Evolutionary conservation across 768 basidiomycete species (phyloP), one percentile per base, ranked within the genome.

Genomic region (Gloeostereum incarnatum): DNA sequence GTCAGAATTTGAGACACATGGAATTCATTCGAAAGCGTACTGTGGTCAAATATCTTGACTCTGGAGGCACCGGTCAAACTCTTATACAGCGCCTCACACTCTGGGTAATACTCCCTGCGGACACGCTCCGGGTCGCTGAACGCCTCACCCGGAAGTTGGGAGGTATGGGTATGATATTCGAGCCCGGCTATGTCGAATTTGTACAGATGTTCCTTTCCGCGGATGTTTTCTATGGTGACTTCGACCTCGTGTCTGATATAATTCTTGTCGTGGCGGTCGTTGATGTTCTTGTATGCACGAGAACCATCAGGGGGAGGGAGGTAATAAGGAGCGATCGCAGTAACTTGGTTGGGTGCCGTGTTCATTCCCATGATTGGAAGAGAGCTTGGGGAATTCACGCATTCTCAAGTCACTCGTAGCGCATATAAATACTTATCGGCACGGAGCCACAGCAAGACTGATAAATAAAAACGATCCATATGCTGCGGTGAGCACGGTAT

Each of bases 161-260:
- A n/a, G n/a, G n/a, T 49, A n/a, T 44, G 31, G 8, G 18, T 8
- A 23, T 34, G 58, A 44, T 57, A 73, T 46, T 70, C 66, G 55
- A 75, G 78, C 2, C 75, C 74, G 3, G 68, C 54, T 1, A 49
- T 67, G 46, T 78, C 75, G 16, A 78, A 62, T 16, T 61, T 57
- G 18, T 56, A 57, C 0, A 55, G 47, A 38, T 56, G 49, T 49
- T 76, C 71, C 47, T 67, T 66, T 3, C 70, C 73, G 18, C 75
- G 66, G 23, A 75, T 30, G 53, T 79, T 71, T 49, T 75, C 70
- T 37, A 80, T 65, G 21, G 59, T 39, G 0, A 71, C 49, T 3
- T 57, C 57, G 5, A 58, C 46, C 10, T 42, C 26, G 24, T 53
- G 55, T 1, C 23, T 27, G 3, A 27, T 37, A 43, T 48, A 64